Evolutionary conservation across 1,284 basidiomycete genomes (phyloP), one percentile per base, ranked within the genome.

Genomic region (Trametes sp.): DNA sequence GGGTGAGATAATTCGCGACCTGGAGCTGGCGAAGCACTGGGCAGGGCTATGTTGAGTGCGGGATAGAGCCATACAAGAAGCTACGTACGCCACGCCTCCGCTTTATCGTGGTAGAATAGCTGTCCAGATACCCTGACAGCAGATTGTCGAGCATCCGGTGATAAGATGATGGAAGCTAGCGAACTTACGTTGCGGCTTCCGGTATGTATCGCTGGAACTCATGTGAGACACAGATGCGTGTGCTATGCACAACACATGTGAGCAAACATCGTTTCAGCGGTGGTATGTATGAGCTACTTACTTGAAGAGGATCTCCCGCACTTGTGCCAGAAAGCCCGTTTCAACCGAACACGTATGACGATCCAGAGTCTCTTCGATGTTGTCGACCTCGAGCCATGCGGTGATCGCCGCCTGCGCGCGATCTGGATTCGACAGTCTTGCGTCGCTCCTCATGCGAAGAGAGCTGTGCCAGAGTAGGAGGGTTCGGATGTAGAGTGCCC

Each of bases 391-490:
- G 24, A 87, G 74, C 88, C 89, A 92, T 10, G 88, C 85, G 57
- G 81, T 79, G 61, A 88, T 77, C 8, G 86, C 87, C 71, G 89
- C 91, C 33, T 84, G 78, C 19, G 85, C 82, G 65, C 85, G 85
- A 52, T 86, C 81, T 4, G 72, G 71, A 41, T 86, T 82, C 41
- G 76, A 73, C n/a, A 78, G 76, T 13, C 63, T 67, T 3, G 65
- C 50, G 59, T 84, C 80, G 49, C 77, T 76, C 19, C 84, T 83
- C 80, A 88, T 86, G 36, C 82, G 82, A 48, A 87, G 77, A 68
- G 89, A 92, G 36, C 28, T 81, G 72, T 89, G 85, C 88, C 89
- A 90, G n/a, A 92, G 77, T n/a, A 92, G 75, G 75, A 87, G 87
- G 3, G 82, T 80, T 44, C 89, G 84, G 67, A 87, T 84, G 71